phyloP scores from a whole-genome alignment of 495 filamentous ascomycete species.

The Cercophora newfieldiana region DNA sequence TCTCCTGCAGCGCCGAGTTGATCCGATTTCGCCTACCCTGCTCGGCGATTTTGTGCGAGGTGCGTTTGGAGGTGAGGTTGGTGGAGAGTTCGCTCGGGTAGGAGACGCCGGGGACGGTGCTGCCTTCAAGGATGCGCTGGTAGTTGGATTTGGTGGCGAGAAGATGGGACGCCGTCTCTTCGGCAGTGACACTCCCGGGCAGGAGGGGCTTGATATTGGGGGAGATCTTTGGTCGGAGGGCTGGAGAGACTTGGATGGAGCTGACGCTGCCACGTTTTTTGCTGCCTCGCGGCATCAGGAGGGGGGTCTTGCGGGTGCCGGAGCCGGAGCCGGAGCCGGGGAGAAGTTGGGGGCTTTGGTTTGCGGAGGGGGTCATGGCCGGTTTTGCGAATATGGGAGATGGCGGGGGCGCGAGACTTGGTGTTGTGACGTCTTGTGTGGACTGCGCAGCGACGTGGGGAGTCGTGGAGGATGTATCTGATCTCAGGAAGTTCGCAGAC shows the following conservation, averaged over 20 bases:
- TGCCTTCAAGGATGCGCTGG: slow-evolving; percentile 95
- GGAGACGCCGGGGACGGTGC: slow-evolving; percentile 80
- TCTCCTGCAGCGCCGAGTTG: slow-evolving; percentile 90
- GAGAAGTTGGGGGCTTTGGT: slow-evolving; percentile 55
- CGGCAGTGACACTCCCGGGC: slow-evolving; percentile 59
- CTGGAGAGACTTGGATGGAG: slow-evolving; percentile 77
- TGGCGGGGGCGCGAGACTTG: slow-evolving; percentile 45
- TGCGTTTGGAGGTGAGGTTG: slow-evolving; percentile 92
- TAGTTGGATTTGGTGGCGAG: slow-evolving; percentile 96
- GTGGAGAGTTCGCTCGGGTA: slow-evolving; percentile 90
- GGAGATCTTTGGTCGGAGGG: slow-evolving; percentile 87
- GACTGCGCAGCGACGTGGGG: slow-evolving; percentile 41
- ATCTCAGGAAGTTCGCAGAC: slow-evolving; percentile 51
- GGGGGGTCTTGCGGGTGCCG: slow-evolving; percentile 45
- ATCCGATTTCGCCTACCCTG: slow-evolving; percentile 94
- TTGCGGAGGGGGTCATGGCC: slow-evolving; percentile 40
- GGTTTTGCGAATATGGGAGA: slow-evolving; percentile 48
- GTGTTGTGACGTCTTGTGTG: slow-evolving; percentile 37
- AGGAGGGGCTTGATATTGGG: slow-evolving; percentile 91
- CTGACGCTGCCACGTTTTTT: slow-evolving; percentile 76
- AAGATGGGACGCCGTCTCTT: slow-evolving; percentile 77
- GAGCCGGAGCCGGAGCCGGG: slow-evolving; percentile 37
- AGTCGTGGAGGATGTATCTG: slow-evolving; percentile 47
- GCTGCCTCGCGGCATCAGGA: slow-evolving; percentile 43
- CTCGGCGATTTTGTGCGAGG: slow-evolving; percentile 96